Evolutionary conservation across 169 alveolate genomes (phyloP).

Genomic region (Plasmodium reichenowi): DNA sequence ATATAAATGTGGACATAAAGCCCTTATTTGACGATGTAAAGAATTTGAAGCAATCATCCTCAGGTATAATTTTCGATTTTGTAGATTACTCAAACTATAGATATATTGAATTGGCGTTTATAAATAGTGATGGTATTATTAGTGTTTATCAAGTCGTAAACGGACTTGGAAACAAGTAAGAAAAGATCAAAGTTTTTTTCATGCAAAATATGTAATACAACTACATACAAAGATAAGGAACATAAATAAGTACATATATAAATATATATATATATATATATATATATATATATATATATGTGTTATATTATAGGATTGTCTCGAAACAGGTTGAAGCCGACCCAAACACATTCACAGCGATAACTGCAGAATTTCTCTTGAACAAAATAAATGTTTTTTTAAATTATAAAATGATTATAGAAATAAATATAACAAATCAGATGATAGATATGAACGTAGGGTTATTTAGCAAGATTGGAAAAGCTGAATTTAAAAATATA

Average conservation of each 20-base stretch:
- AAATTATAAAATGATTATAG: constrained; percentile 56
- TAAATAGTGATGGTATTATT: constrained; percentile 17
- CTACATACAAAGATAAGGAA: not conserved
- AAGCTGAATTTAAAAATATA: constrained; percentile 54
- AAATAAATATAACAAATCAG: constrained; percentile 16
- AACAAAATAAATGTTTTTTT: constrained; percentile 44
- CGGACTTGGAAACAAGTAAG: constrained; percentile 25
- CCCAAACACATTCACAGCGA: constrained; percentile 6
- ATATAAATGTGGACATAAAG: constrained; percentile 42
- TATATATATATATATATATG: not conserved
- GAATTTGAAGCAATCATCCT: constrained; percentile 26
- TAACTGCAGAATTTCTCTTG: constrained; percentile 24
- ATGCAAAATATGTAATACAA: not conserved
- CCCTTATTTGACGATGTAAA: constrained; percentile 8
- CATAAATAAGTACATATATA: not conserved
- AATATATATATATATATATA: not conserved
- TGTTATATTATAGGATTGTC: constrained; percentile 29
- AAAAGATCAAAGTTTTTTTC: not conserved
- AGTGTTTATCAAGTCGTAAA: constrained; percentile 10
- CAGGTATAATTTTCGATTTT: constrained; percentile 68
- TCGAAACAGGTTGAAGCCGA: constrained; percentile 34
- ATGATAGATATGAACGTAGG: constrained; percentile 9
- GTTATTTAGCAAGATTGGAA: constrained; percentile 50
- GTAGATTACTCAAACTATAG: constrained; percentile 42
- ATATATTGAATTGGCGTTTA: constrained; percentile 31